phyloP scores from a whole-genome alignment of 192 early-diverging fungal species.

The Chytriomyces sp. region DNA sequence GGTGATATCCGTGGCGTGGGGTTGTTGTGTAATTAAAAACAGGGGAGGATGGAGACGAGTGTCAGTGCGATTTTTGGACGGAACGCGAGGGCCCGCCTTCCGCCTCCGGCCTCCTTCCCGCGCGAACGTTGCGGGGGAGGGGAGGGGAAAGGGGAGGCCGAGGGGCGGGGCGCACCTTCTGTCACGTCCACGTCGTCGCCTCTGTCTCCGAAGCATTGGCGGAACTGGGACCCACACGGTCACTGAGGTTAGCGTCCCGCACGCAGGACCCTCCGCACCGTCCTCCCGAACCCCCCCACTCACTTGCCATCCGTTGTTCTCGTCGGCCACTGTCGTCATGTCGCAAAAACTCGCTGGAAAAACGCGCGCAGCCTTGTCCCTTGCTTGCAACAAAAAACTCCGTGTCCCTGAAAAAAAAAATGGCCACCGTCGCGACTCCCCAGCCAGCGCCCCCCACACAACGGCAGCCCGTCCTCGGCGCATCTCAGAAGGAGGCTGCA shows the following conservation, averaged over 20 bases:
- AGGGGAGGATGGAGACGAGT: no score
- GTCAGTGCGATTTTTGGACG: no score
- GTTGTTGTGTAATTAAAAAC: no score
- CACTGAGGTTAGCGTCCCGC: neutral
- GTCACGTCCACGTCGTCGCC: slow-evolving; percentile 97
- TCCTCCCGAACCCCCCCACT: neutral
- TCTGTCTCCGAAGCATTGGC: slow-evolving; percentile 99
- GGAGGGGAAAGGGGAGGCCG: no score
- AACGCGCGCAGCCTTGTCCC: neutral
- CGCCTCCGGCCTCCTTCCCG: no score
- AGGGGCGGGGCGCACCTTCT: slow-evolving; percentile 74
- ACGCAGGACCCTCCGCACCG: neutral
- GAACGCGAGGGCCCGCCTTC: no score
- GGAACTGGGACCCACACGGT: slow-evolving; percentile 61
- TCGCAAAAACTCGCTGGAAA: neutral
- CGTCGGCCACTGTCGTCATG: slow-evolving; percentile 16
- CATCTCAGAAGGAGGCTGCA: slow-evolving; percentile 33
- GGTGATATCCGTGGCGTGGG: no score
- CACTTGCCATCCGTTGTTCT: slow-evolving; percentile 31
- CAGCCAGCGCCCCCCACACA: neutral
- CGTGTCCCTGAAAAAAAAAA: no score
- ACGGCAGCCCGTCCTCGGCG: neutral
- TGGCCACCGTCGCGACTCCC: neutral
- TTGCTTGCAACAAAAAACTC: no score
- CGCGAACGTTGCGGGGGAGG: no score